phyloP scores from a whole-genome alignment of 2,329 filamentous ascomycete genomes.

The Thyridium curvatum region DNA sequence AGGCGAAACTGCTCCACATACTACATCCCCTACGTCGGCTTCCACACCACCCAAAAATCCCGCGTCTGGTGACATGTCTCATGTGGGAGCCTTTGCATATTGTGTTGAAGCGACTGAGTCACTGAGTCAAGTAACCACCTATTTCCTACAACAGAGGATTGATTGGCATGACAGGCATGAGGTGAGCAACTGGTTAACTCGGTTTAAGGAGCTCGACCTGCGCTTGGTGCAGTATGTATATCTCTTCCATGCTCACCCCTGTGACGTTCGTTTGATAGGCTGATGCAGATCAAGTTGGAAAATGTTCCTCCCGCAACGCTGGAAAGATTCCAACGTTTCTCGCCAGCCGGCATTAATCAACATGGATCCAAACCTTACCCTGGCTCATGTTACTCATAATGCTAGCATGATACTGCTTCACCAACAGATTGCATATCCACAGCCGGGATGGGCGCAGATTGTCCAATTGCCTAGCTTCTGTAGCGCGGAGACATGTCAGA shows the following conservation, averaged over 20 bases:
- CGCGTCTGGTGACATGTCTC: conserved; percentile 10
- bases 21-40: no score
- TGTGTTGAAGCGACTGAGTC: conserved; percentile 29
- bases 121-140: conserved; percentile 25
- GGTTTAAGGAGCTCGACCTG: conserved; percentile 33
- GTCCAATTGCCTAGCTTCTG: conserved; percentile 31
- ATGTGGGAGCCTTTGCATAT: conserved; percentile 29
- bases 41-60: no score
- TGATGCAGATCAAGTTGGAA: conserved; percentile 10
- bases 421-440: conserved; percentile 39
- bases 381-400: conserved; percentile 43
- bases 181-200: conserved; percentile 24
- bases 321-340: conserved; percentile 6
- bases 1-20: background rate
- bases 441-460: conserved; percentile 15
- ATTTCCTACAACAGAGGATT: conserved; percentile 27
- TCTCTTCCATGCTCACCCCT: no score
- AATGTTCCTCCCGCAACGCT: conserved; percentile 13
- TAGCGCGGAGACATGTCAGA: conserved; percentile 41
- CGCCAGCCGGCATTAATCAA: conserved; percentile 8
- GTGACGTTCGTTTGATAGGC: background rate
- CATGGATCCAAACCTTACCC: conserved; percentile 44
- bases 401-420: conserved; percentile 42
- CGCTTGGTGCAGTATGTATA: conserved; percentile 24
- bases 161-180: conserved; percentile 21